Evolutionary conservation across 1,284 basidiomycete genomes (phyloP).

Genomic region (Ganoderma lucidum): DNA sequence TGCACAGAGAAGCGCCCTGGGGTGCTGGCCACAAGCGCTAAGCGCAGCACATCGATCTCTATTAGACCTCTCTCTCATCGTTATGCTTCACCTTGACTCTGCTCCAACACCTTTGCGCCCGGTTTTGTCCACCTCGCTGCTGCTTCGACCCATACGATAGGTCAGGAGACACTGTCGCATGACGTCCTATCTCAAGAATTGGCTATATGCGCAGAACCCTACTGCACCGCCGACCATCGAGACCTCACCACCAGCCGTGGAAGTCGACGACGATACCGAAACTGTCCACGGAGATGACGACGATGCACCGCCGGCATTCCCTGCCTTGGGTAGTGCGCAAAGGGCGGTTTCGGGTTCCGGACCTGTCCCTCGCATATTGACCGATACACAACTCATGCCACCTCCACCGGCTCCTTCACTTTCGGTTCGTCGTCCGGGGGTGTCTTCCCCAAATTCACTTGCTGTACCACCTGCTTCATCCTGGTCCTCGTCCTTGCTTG

Average conservation of each 20-base stretch:
- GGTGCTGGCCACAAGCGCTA: neutral
- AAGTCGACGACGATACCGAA: conserved; percentile 59
- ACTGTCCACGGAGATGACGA: conserved; percentile 57
- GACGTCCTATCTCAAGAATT: conserved; percentile 42
- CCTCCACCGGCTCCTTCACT: conserved; percentile 68
- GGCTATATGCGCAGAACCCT: conserved; percentile 37
- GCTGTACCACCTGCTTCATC: conserved; percentile 29
- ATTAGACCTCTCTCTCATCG: neutral
- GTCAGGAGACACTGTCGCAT: conserved; percentile 21
- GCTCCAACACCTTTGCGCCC: neutral
- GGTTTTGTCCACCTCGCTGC: neutral
- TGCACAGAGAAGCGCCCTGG: too few species aligned
- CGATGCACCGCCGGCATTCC: conserved; percentile 85
- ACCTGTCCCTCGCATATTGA: conserved; percentile 53
- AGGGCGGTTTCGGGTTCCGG: conserved; percentile 48
- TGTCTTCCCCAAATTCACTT: conserved; percentile 20
- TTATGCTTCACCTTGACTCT: neutral
- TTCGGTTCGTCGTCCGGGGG: conserved; percentile 52
- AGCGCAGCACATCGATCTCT: neutral
- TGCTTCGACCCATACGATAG: neutral
- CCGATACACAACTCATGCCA: conserved; percentile 71
- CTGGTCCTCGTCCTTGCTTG: conserved; percentile 56
- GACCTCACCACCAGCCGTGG: conserved; percentile 49
- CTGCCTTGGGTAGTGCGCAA: conserved; percentile 83
- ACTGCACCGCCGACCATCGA: conserved; percentile 38